These are phyloP conservation scores for Schizosaccharomyces osmophilus DNA, from an alignment of 805 yeast genomes.

Conservation along the genomic window DNA sequence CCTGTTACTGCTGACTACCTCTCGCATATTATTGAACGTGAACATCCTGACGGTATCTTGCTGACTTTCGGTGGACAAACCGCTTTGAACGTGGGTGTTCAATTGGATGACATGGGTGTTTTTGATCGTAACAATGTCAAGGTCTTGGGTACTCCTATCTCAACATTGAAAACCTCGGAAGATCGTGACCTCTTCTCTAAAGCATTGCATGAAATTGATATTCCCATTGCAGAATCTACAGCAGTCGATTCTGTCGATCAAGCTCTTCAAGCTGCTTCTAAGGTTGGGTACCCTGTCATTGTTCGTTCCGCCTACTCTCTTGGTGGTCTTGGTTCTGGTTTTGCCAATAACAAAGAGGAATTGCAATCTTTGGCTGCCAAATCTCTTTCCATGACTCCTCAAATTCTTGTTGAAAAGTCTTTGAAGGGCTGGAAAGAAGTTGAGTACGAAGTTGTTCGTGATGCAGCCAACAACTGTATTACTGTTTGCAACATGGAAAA, in stretches of 20 bases:
- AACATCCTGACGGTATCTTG: slow-evolving; percentile 85
- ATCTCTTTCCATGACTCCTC: slow-evolving; percentile 75
- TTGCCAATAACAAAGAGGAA: slow-evolving; percentile 65
- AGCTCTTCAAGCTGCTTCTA: slow-evolving; percentile 70
- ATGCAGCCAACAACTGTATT: slow-evolving; percentile 88
- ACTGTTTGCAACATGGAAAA: slow-evolving; percentile 99
- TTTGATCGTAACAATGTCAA: slow-evolving; percentile 74
- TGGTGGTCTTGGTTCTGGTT: slow-evolving; percentile 96
- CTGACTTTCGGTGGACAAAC: slow-evolving; percentile 98
- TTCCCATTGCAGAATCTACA: slow-evolving; percentile 89
- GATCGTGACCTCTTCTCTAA: slow-evolving; percentile 90
- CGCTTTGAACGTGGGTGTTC: slow-evolving; percentile 84
- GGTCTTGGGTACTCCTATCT: slow-evolving; percentile 92
- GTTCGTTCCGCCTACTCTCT: slow-evolving; percentile 92
- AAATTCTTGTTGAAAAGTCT: slow-evolving; percentile 70
- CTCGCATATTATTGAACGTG: slow-evolving; percentile 82
- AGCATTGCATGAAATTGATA: slow-evolving; percentile 82
- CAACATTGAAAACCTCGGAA: slow-evolving; percentile 86
- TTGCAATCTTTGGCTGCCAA: slow-evolving; percentile 70
- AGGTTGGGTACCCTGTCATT: slow-evolving; percentile 83
- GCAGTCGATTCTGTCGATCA: slow-evolving; percentile 88
- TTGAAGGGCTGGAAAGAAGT: slow-evolving; percentile 98
- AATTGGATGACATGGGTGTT: slow-evolving; percentile 82
- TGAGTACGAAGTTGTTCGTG: slow-evolving; percentile 96
- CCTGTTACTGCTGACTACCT: slow-evolving; percentile 94